Percentiles rank a stretch among this genome's conserved stretches.
phyloP scores from a whole-genome alignment of 176 grass and related monocot species.

The Luzula sylvatica region DNA sequence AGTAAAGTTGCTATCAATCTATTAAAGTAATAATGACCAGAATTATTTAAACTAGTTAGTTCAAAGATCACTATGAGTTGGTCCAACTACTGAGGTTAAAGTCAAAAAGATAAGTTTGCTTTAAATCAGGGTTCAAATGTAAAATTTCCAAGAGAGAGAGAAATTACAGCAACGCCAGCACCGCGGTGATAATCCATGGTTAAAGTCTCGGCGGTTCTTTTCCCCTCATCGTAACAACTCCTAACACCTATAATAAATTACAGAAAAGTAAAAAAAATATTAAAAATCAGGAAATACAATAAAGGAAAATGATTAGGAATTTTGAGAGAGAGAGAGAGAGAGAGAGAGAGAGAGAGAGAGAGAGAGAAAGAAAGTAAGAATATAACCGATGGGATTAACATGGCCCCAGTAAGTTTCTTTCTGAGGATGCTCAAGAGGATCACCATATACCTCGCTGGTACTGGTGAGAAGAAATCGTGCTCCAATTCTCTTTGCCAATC shows the following conservation, averaged over 20 bases:
- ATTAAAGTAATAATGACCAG: too few species aligned
- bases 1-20: too few species aligned
- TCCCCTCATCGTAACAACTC: constrained; percentile 97
- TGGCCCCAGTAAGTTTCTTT: constrained; percentile 98
- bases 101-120: too few species aligned
- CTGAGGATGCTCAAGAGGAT: constrained; percentile 91
- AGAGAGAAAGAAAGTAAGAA: constrained; percentile 6
- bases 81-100: too few species aligned
- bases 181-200: constrained; percentile 96
- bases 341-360: too few species aligned
- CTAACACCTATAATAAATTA: constrained; percentile 47
- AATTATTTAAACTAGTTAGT: too few species aligned
- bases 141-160: background rate
- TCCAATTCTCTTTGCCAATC: constrained; percentile 86
- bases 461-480: constrained; percentile 85
- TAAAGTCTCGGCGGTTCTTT: constrained; percentile 93
- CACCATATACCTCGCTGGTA: constrained; percentile 87
- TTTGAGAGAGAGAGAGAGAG: background rate
- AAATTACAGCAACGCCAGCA: constrained; percentile 76
- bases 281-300: background rate
- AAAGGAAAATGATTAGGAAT: background rate
- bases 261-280: background rate
- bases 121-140: too few species aligned
- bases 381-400: constrained; percentile 81
- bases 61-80: too few species aligned